Evolutionary conservation across 192 early-diverging fungal species (phyloP), one percentile per base, ranked within the genome.

Genomic region (Phycomyces nitens): DNA sequence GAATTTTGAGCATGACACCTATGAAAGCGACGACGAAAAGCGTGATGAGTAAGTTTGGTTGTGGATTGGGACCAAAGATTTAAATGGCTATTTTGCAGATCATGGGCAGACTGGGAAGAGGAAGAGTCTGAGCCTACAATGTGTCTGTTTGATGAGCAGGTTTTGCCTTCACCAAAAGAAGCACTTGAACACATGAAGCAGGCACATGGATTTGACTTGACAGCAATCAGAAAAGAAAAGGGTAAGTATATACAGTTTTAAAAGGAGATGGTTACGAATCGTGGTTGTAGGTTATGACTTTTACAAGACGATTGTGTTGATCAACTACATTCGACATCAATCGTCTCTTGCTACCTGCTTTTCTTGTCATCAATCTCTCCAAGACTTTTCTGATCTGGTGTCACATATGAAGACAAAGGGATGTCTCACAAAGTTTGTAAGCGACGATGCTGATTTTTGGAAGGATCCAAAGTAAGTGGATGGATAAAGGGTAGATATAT

Each of bases 31-130:
- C 43, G 85, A 88, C 38, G 89, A 89, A 42, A 72, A 80, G 16
- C 64, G 73, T 18, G 87, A 90, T 43, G 83, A 87, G 83, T 81
- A 77, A 70, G 82, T 80, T 9, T 65, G 62, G 51, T 64, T 71
- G n/a, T 56, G 40, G 15, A 58, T 54, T 29, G 53, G 47, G 9
- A 39, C 63, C 23, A n/a, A n/a, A n/a, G n/a, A n/a, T n/a, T n/a
- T n/a, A n/a, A n/a, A n/a, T n/a, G n/a, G n/a, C 5, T 16, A 39
- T 23, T 39, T 49, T 20, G 29, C 49, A 83, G 81, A 21, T 84
- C 82, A 53, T 90, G 87, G 88, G 88, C 84, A 4, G 92, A 92
- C 71, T 94, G 92, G 92, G 79, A 85, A 56, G 92, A 94, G 20
- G 84, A 80, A 14, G 81, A 77, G 29, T 59, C 80, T 24, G 80